Base-by-base conservation (phyloP, 208 protist species). In the Leishmania guyanensis region DNA sequence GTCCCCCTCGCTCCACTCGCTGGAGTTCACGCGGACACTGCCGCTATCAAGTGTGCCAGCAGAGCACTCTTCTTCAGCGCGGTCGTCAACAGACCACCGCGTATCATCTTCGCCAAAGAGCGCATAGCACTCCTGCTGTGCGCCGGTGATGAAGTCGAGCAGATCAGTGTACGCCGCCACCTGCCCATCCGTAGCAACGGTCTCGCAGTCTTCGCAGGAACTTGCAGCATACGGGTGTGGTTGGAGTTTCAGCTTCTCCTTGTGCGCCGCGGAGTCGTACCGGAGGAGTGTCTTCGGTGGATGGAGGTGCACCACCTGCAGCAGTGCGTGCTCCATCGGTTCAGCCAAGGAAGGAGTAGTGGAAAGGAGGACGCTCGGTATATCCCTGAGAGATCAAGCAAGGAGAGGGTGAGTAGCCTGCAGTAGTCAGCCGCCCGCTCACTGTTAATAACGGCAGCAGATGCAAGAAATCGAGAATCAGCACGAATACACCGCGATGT, bases 101-200 rank as follows among this genome's bases (percentile, higher is more conserved):
- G 79, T 65, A 78, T 88, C 77, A 68, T 86, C 75, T 2, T 86
- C 81, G 53, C 92, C 90, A 79, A 95, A 95, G n/a, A 91, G 82
- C 16, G 84, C 81, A 75, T 95, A 93, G 77, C 90, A 92, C 74
- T 83, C 85, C 70, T 84, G 75, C 71, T 93, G 90, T 26, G 86
- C 88, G 36, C 88, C 87, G 5, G 80, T 65, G 64, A 95, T 83
- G 77, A 95, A 92, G 43, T 82, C 78, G 10, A 95, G 76, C 39
- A 86, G 77, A 29, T 86, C 86, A 12, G 86, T 87, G 79, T 89
- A 92, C 46, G 86, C 80, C 36, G 68, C 78, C 1, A 82, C 86
- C 2, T 66, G 77, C 9, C 43, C 17, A 64, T 82, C 77, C 2
- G 16, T 46, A 10, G 79, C 75, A 0, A 78, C 68, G 58, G 71